Conservation (phyloP, 2,329 filamentous ascomycete genomes). For the Nothophaeocryptopus gaeumannii region DNA sequence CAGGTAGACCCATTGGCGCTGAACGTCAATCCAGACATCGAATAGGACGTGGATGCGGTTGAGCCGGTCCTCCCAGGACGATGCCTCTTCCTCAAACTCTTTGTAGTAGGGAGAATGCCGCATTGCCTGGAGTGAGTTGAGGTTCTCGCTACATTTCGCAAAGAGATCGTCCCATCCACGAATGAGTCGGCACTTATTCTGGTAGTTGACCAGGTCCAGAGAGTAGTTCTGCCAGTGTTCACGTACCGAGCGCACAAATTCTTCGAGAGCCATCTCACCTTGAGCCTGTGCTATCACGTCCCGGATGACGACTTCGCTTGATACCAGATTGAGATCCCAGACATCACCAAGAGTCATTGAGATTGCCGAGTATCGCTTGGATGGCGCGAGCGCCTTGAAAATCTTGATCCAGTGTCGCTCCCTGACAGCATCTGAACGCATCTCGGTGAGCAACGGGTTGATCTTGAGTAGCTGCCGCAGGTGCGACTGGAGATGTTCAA, state of each 20-base stretch:
- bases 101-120: constrained; percentile 98
- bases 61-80: constrained; percentile 95
- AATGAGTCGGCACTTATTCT: constrained; percentile 96
- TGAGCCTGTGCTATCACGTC: constrained; percentile 94
- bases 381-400: constrained; percentile 90
- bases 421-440: constrained; percentile 94
- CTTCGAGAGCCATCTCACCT: constrained; percentile 96
- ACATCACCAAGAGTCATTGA: constrained; percentile 97
- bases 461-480: constrained; percentile 87
- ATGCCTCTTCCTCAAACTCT: constrained; percentile 96
- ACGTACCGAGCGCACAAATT: constrained; percentile 93
- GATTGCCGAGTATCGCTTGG: constrained; percentile 87
- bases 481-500: constrained; percentile 93
- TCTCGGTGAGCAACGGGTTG: constrained; percentile 79
- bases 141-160: constrained; percentile 94
- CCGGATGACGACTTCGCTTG: constrained; percentile 82
- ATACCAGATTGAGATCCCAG: constrained; percentile 90
- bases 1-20: constrained; percentile 98
- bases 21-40: constrained; percentile 99
- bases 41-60: constrained; percentile 97
- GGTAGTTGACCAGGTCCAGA: constrained; percentile 92
- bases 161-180: constrained; percentile 98
- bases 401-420: constrained; percentile 98
- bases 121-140: constrained; percentile 98
- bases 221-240: constrained; percentile 96